Conservation (phyloP, 23 red algal genomes). For the Pyropia yezoensis region DNA sequence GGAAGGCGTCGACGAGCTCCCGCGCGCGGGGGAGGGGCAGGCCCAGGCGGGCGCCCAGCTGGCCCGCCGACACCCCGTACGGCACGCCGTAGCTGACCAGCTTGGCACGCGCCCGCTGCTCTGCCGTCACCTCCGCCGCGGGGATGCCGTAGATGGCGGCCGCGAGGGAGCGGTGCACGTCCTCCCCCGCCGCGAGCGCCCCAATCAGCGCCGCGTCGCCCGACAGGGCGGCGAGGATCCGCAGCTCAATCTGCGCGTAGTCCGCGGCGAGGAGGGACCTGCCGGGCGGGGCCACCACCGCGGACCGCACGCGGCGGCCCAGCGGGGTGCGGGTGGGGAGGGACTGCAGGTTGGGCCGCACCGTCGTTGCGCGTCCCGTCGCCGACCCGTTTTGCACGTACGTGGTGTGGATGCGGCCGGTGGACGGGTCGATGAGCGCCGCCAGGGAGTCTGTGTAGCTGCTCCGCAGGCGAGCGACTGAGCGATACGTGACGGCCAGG, state of each 20-base stretch:
- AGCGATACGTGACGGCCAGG: constrained; percentile 8
- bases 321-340: constrained; percentile 15
- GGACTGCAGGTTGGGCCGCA: constrained; percentile 40
- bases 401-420: constrained; percentile 24
- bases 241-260: constrained; percentile 63
- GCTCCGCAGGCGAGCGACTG: neutral
- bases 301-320: constrained; percentile 13
- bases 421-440: neutral
- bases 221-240: constrained; percentile 46
- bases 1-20: constrained; percentile 15
- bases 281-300: constrained; percentile 17
- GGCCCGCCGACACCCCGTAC: constrained; percentile 39
- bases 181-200: constrained; percentile 17
- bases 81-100: constrained; percentile 33
- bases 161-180: constrained; percentile 44
- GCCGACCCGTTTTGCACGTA: constrained; percentile 19
- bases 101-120: constrained; percentile 31
- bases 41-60: constrained; percentile 12
- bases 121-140: neutral
- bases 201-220: constrained; percentile 14
- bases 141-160: constrained; percentile 4
- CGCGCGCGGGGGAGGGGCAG: constrained; percentile 9
- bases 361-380: constrained; percentile 27
- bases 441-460: constrained; percentile 4
- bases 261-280: constrained; percentile 33